Evolutionary conservation across 352 stramenopile genomes (phyloP).

Genomic region (Pythium myriotylum): DNA sequence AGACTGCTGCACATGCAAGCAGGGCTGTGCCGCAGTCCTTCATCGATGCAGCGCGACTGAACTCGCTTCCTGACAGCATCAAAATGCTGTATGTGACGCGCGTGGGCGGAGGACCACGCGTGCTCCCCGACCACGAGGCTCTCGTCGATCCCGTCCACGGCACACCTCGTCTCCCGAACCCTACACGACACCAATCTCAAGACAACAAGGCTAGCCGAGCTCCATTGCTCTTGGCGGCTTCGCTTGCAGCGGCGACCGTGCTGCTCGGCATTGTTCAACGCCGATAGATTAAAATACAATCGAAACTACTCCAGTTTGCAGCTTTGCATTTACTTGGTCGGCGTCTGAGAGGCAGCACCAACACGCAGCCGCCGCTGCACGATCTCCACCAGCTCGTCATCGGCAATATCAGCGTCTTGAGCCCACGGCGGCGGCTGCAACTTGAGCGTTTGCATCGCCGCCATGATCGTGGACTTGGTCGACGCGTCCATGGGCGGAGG

Average conservation of each 20-base stretch:
- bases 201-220: background rate
- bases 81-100: slow-evolving; percentile 76
- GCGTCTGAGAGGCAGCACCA: too few species aligned
- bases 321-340: too few species aligned
- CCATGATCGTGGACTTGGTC: slow-evolving; percentile 48
- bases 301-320: too few species aligned
- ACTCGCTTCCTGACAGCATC: slow-evolving; percentile 31
- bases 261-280: slow-evolving; percentile 12
- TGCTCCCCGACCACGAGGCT: slow-evolving; percentile 39
- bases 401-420: slow-evolving; percentile 36
- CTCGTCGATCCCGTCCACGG: slow-evolving; percentile 56
- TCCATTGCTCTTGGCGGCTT: slow-evolving; percentile 1
- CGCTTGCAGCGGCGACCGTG: slow-evolving; percentile 6
- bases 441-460: slow-evolving; percentile 54
- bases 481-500: slow-evolving; percentile 29
- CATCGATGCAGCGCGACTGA: slow-evolving; percentile 9
- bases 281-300: slow-evolving; percentile 10
- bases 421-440: slow-evolving; percentile 56
- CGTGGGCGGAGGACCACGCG: slow-evolving; percentile 52
- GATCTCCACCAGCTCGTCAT: slow-evolving; percentile 56
- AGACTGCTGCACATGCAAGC: background rate
- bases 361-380: slow-evolving; percentile 37
- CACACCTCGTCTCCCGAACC: slow-evolving; percentile 18
- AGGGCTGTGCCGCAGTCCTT: background rate
- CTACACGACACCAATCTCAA: background rate